phyloP scores from a whole-genome alignment of 2,329 filamentous ascomycete species.

The Elsinoe perseae region DNA sequence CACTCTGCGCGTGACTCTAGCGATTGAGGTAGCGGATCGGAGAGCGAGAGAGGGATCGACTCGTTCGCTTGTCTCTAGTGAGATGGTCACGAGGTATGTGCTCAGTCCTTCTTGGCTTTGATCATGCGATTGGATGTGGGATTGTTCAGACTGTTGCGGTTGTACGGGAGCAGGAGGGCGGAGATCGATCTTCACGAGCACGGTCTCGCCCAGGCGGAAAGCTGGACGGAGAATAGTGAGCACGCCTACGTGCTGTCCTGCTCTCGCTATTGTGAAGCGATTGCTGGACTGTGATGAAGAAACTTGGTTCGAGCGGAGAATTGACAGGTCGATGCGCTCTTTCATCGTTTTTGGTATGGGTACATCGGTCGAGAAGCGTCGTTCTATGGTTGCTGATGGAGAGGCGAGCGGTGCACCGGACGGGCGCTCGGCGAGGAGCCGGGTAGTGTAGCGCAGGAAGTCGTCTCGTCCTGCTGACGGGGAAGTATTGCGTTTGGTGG shows the following conservation, averaged over 20 bases:
- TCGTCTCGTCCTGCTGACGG: conserved; percentile 45
- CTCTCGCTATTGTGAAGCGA: conserved; percentile 88
- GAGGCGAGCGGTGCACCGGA: conserved; percentile 58
- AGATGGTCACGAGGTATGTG: conserved; percentile 79
- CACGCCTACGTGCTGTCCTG: conserved; percentile 83
- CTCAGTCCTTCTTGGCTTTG: conserved; percentile 35
- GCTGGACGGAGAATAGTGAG: conserved; percentile 82
- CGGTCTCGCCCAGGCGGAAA: conserved; percentile 80
- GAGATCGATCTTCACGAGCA: conserved; percentile 81
- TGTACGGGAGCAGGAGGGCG: conserved; percentile 32
- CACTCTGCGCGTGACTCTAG: conserved; percentile 75
- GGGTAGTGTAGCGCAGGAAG: conserved; percentile 70
- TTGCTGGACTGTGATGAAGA: conserved; percentile 73
- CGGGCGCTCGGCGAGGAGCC: conserved; percentile 56
- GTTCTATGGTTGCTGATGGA: conserved; percentile 51
- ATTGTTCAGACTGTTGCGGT: no score
- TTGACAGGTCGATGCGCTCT: conserved; percentile 85
- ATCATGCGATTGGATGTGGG: background rate
- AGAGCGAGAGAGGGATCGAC: conserved; percentile 74
- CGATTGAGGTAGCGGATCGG: conserved; percentile 75
- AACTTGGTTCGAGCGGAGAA: conserved; percentile 67
- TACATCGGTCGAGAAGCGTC: conserved; percentile 43
- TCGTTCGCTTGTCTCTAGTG: conserved; percentile 79
- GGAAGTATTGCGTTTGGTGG: conserved; percentile 33
- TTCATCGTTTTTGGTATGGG: conserved; percentile 50